Evolutionary conservation across 2,329 filamentous ascomycete genomes (phyloP).

Genomic region (Atkinsonella texensis): DNA sequence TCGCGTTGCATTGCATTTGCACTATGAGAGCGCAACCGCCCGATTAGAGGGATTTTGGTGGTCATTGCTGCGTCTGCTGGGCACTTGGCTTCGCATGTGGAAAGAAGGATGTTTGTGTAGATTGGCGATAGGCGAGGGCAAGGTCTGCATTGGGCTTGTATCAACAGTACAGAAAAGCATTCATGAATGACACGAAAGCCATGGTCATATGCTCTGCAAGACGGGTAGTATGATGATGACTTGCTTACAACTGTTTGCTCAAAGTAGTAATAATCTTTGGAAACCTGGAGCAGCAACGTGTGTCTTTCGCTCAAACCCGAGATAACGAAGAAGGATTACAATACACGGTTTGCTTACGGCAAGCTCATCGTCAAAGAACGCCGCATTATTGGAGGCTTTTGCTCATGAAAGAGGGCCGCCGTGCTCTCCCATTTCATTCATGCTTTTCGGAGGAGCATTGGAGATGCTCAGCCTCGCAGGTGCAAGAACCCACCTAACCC

Average conservation of each 20-base stretch:
- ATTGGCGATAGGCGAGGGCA: not conserved
- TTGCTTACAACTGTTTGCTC: not conserved
- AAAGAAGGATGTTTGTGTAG: not conserved
- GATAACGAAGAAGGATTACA: no score
- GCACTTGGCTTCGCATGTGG: not conserved
- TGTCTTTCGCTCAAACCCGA: no score
- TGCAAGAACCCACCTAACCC: conserved; percentile 1
- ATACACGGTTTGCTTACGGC: no score
- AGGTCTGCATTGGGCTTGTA: conserved; percentile 1
- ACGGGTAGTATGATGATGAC: not conserved
- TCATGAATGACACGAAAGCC: conserved; percentile 3
- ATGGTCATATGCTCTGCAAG: not conserved
- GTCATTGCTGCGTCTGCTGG: not conserved
- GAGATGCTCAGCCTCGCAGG: not conserved
- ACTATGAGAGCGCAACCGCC: conserved; percentile 3
- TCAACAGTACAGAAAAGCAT: conserved; percentile 3
- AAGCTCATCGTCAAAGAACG: no score
- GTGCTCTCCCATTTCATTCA: no score
- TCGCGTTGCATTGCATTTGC: conserved; percentile 15
- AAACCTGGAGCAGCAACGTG: no score
- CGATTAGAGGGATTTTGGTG: not conserved
- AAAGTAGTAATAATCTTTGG: no score
- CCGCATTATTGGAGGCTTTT: no score
- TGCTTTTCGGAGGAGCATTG: no score
- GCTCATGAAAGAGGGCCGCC: no score